Evolutionary conservation across 345 rosid genomes (phyloP), one percentile per base, ranked within the genome.

Genomic region (Boechera stricta): DNA sequence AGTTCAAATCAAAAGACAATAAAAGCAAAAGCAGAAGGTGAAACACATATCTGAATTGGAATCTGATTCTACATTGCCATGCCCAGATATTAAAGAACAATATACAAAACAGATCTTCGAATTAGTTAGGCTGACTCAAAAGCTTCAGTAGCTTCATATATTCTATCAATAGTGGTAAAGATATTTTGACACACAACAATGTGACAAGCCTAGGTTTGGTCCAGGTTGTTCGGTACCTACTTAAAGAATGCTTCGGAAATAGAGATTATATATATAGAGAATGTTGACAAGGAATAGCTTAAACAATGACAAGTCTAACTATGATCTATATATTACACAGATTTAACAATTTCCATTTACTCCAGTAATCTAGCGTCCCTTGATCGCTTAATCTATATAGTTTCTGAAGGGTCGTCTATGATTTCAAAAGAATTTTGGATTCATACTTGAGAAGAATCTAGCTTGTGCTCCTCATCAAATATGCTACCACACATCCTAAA

Each of bases 401-500:
- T 29, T 39, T 33, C 60, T 45, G 13, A 47, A 75, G n/a, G 51
- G 72, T 66, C 64, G 72, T 65, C 65, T 29, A 76, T 41, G 80
- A 36, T 59, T 59, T 76, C 57, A 53, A 77, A 71, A 64, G 67
- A 71, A 71, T 70, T 36, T 21, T 7, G 70, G 39, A 38, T 12
- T 18, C 45, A 10, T 32, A 32, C 41, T 52, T 62, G 48, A n/a
- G 70, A 53, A 41, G 39, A 21, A 9, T 62, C 80, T 89, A 88
- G 65, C 84, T 67, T 8, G 85, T 78, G 69, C 56, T 84, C 81
- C 95, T 85, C 97, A 88, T 90, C 77, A 92, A 75, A 77, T 79
- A 89, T 0, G 88, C 97, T 32, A 92, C 94, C 33, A 90, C 41
- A 72, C 88, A 85, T 69, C 98, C 98, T 87, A 94, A 68, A 10